Evolutionary conservation across 495 filamentous ascomycete species (phyloP), one percentile per base, ranked within the genome.

Genomic region (Aspergillus egyptiacus): DNA sequence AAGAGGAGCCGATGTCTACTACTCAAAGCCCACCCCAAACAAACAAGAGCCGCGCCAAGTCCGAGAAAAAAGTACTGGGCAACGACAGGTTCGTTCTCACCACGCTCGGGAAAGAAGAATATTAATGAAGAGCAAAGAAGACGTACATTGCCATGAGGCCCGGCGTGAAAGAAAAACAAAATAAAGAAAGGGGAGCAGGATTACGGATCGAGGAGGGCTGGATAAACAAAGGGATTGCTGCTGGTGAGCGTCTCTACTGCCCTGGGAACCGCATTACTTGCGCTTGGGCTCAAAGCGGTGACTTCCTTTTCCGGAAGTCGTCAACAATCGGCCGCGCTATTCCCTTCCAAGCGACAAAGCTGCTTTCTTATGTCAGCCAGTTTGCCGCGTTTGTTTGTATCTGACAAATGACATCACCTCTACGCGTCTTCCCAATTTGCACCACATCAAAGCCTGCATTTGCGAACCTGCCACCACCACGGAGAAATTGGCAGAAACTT

Each of bases 21-120:
- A 60, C 55, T 57, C 41, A 55, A 49, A 48, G 28, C 19, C 49
- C 22, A 35, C 45, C 54, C 60, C 52, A 62, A 62, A 62, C 56
- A 63, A 68, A 65, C 54, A 56, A 44, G 50, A 50, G 37, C 51
- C 51, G 51, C 54, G 59, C 57, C 52, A 56, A 58, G 48, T 46
- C 42, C 37, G n/a, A 44, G 37, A 41, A 28, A 25, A 18, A 49
- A 27, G 48, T 39, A 39, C 19, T 19, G 35, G 38, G 33, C 37
- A 37, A 20, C 30, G 27, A 56, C 40, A 49, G 17, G 25, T 19
- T 38, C 30, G 37, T 6, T 37, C 19, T 44, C 38, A 48, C 42
- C 22, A 18, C 33, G 33, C 42, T 25, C 43, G 14, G 19, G 30
- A 37, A 32, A 28, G 11, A 36, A 42, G 30, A 28, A 46, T 46